A percentile compares a stretch with the other conserved stretches of the same genome.
phyloP scores from a whole-genome alignment of 2,329 filamentous ascomycete species.

The Talaromyces verruculosus region DNA sequence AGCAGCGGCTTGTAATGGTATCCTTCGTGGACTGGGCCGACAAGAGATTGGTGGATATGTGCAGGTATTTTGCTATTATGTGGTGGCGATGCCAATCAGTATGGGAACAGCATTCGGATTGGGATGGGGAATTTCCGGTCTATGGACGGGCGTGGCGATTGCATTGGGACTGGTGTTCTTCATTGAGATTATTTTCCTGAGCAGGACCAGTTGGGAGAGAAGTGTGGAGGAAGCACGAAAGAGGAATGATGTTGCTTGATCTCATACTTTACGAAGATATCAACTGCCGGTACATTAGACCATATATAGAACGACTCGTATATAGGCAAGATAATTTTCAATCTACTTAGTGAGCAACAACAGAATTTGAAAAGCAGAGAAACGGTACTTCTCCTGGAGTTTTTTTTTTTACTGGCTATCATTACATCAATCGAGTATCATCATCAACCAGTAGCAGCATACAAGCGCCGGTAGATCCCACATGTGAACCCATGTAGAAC shows the following conservation, averaged over 20 bases:
- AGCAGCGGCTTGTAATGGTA: conserved; percentile 75
- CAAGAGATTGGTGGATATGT: conserved; percentile 89
- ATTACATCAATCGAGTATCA: conserved; percentile 1
- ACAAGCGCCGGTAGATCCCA: neutral
- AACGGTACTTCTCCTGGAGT: too few relatives aligned
- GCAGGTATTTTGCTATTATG: conserved; percentile 83
- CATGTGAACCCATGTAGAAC: neutral
- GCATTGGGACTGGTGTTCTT: conserved; percentile 61
- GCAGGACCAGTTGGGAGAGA: conserved; percentile 55
- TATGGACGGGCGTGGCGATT: conserved; percentile 78
- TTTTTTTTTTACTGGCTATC: neutral
- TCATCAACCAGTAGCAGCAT: conserved; percentile 13
- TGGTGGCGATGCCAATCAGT: conserved; percentile 78
- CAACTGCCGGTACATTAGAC: neutral
- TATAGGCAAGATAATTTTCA: neutral
- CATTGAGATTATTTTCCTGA: conserved; percentile 60
- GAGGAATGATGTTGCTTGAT: conserved; percentile 51
- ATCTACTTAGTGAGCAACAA: neutral
- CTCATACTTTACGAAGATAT: neutral
- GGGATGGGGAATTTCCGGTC: conserved; percentile 71
- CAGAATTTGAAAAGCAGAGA: neutral
- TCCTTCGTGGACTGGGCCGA: conserved; percentile 81
- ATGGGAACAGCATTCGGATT: conserved; percentile 76
- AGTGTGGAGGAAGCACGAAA: conserved; percentile 61
- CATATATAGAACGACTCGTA: neutral